Base-by-base conservation (phyloP, 2,329 filamentous ascomycete genomes). In the Pyricularia grisea region DNA sequence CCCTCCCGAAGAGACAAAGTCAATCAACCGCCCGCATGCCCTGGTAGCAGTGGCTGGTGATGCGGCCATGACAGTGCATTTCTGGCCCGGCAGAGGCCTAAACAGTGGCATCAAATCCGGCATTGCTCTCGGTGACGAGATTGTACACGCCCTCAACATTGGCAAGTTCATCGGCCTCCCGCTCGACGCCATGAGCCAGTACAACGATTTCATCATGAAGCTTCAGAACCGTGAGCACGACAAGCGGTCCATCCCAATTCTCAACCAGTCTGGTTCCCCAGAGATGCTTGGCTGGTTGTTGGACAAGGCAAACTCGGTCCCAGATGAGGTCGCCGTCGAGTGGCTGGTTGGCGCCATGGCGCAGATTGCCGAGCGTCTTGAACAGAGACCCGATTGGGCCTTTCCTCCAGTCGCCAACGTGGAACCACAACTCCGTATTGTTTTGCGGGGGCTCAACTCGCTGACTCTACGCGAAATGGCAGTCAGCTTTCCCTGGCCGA, bases 91-190 rank as follows among this genome's bases (percentile, higher is more conserved):
- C 0, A 73, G 77, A 9, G 77, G 77, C 0, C 73, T 79, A 4
- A 79, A 79, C 71, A 78, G 76, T 70, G 77, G 77, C 42, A 78
- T 79, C 73, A 79, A 78, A 65, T 73, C 77, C 0, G 78, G 76
- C 7, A 74, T 79, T 27, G 76, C 78, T 0, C 70, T 78, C 12
- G 77, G 76, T 14, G 76, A 79, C 67, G 77, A 78, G 70, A 75
- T 79, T 33, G 77, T 77, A 3, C 74, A 77, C 68, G 76, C 76
- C 0, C 72, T 78, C 42, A 74, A 75, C 68, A 68, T 71, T 9
- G 74, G 76, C 2, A 72, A 71, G 11, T 77, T 79, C 33, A 73
- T 77, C 0, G 77, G 77, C 3, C 71, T 79, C 66, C 70, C 72
- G 20, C 70, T 77, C 27, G 70, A 67, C 30, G 75, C 77, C 4